These are phyloP conservation scores for Eucalyptus caleyi DNA, from an alignment of 345 rosid species.

Conservation along the genomic window DNA sequence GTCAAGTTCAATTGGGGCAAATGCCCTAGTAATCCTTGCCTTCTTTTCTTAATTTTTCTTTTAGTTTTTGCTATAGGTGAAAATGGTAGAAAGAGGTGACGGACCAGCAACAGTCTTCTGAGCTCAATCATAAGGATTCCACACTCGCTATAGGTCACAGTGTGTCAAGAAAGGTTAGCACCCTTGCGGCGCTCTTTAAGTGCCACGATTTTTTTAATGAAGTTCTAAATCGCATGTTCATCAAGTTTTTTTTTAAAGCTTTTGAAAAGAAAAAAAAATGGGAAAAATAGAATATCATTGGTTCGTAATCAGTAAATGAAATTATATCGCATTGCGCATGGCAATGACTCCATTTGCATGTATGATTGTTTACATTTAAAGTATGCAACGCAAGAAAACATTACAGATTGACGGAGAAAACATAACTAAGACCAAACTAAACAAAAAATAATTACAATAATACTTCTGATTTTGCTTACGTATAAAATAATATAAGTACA, in stretches of 20 bases:
- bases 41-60: not conserved
- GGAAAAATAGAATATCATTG: not conserved
- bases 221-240: not conserved
- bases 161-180: no score
- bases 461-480: not conserved
- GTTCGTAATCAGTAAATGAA: not conserved
- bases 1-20: not conserved
- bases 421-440: not conserved
- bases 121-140: not conserved
- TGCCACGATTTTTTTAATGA: no score
- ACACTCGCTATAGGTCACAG: not conserved
- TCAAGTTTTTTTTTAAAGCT: not conserved
- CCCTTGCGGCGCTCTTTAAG: no score
- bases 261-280: no score
- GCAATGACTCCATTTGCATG: not conserved
- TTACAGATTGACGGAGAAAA: not conserved
- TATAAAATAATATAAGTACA: not conserved
- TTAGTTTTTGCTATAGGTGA: not conserved
- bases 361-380: not conserved
- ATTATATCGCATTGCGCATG: not conserved
- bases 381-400: not conserved
- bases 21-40: not conserved
- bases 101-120: not conserved
- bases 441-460: not conserved
- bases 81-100: not conserved